Evolutionary conservation across 73 alveolate genomes (phyloP).

Genomic region (Paramecium sexaurelia): DNA sequence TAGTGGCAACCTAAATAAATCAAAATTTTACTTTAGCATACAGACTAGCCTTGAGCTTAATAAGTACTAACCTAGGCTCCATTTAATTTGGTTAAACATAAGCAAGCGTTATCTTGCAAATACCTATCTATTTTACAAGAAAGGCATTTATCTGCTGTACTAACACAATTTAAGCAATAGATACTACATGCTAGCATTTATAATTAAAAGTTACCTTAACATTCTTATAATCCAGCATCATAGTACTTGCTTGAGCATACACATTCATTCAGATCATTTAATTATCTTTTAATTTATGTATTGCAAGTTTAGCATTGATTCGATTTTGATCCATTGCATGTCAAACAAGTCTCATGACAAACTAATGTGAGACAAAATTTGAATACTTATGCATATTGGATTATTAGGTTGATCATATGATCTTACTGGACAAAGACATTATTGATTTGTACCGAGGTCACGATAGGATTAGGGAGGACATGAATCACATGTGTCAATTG

Average conservation of each 20-base stretch:
- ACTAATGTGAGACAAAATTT: background rate
- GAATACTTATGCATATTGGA: background rate
- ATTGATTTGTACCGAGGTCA: background rate
- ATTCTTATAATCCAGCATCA: background rate
- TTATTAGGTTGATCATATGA: background rate
- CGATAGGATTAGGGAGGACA: background rate
- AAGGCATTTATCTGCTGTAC: background rate
- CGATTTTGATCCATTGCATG: background rate
- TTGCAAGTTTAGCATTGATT: background rate
- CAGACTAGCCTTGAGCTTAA: background rate
- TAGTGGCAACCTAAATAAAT: background rate
- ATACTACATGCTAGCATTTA: background rate
- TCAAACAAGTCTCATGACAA: background rate
- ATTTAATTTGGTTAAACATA: background rate
- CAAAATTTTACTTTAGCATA: too few relatives aligned
- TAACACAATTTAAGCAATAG: background rate
- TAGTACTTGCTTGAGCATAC: background rate
- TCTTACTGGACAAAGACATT: background rate
- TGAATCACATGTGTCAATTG: background rate
- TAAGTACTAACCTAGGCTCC: background rate
- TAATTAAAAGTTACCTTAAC: background rate
- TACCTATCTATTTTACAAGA: background rate
- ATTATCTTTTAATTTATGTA: background rate
- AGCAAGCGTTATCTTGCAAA: background rate
- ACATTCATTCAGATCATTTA: background rate